Evolutionary conservation across 2,329 filamentous ascomycete genomes (phyloP).

Genomic region (Exophiala sideris): DNA sequence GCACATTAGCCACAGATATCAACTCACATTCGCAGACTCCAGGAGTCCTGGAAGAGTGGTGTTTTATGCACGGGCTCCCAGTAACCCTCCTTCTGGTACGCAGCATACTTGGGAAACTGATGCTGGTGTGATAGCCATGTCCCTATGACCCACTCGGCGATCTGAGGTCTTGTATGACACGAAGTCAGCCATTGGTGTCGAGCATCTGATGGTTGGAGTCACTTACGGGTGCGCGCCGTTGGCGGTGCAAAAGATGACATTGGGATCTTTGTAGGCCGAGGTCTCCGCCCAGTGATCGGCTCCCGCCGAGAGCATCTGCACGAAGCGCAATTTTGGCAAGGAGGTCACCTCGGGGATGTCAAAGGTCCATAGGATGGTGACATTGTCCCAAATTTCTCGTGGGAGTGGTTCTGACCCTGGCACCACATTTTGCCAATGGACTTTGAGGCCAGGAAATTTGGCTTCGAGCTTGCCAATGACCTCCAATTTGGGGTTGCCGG

Average conservation of each 20-base stretch:
- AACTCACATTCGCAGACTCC: slow-evolving; percentile 21
- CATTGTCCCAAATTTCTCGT: slow-evolving; percentile 14
- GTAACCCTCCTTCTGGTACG: slow-evolving; percentile 30
- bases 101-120: slow-evolving; percentile 32
- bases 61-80: slow-evolving; percentile 31
- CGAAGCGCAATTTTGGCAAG: slow-evolving; percentile 38
- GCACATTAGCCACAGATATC: background rate
- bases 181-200: background rate
- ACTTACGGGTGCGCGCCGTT: slow-evolving; percentile 45
- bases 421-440: slow-evolving; percentile 10
- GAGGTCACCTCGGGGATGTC: background rate
- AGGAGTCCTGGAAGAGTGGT: slow-evolving; percentile 16
- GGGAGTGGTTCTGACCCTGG: background rate
- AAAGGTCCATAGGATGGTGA: slow-evolving; percentile 5
- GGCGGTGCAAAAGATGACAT: slow-evolving; percentile 40
- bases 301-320: slow-evolving; percentile 48
- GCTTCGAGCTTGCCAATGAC: slow-evolving; percentile 35
- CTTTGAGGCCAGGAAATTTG: slow-evolving; percentile 44
- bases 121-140: slow-evolving; percentile 36
- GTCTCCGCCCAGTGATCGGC: slow-evolving; percentile 43
- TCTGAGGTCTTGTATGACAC: slow-evolving; percentile 34
- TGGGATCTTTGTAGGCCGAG: slow-evolving; percentile 34
- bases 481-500: background rate
- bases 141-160: slow-evolving; percentile 43
- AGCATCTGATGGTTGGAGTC: slow-evolving; percentile 3